Evolutionary conservation across 208 protist genomes (phyloP), one percentile per base, ranked within the genome.

Genomic region (Novymonas esmeraldas): DNA sequence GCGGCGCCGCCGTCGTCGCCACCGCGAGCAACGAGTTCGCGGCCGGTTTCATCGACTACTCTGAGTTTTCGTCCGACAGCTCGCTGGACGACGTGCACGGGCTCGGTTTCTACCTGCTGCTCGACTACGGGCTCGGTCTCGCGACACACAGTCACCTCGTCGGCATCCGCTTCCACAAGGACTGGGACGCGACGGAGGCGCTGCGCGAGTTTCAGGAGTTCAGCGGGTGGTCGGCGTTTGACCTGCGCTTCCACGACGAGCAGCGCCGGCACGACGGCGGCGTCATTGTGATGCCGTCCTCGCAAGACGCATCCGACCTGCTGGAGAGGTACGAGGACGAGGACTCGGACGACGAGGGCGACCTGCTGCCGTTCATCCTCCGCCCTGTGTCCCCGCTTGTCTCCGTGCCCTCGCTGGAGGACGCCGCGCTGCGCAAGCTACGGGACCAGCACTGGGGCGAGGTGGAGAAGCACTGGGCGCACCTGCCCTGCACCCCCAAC

Each of bases 281-380:
- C 49, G 76, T 95, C 22, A 67, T 95, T 20, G 85, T 95, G 22
- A 82, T 95, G 72, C 87, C 90, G 1, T 83, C 87, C 6, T 76
- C 85, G 52, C 84, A 92, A 55, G 90, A 95, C 48, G 90, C 82
- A 26, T 87, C 75, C 66, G 90, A 95, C 70, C 33, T 95, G 9
- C 79, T 95, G 45, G 90, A 95, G 60, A 85, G 80, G 68, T 95
- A 95, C 73, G 90, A 95, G 56, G 90, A 95, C 63, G 90, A 95
- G 58, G 90, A 95, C 71, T 89, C 82, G 9, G 90, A 95, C 67
- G 90, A 95, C 70, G 86, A 95, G 41, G 82, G 84, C 24, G 87
- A 89, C 48, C 39, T 91, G 9, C 69, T 95, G n/a, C 84, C 82
- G 1, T 95, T 95, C 66, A 74, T 85, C 52, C 77, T 95, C 45